phyloP scores from a whole-genome alignment of 2,329 filamentous ascomycete species.

The Rhynchosporium secalis region DNA sequence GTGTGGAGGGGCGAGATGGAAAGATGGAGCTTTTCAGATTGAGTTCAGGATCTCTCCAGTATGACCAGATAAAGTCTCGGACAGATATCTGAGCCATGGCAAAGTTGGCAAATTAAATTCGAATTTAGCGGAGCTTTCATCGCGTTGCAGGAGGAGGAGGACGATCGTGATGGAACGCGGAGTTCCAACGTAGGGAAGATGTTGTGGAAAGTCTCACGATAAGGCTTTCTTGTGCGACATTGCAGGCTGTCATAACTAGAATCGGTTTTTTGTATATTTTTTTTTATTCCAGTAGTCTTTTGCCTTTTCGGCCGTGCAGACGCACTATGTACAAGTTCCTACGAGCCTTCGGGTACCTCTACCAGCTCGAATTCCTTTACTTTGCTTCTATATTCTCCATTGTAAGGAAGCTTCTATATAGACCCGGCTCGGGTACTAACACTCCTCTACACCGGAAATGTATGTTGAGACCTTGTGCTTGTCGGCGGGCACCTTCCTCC shows the following conservation, averaged over 20 bases:
- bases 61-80: neutral
- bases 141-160: neutral
- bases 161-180: neutral
- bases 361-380: too few species aligned
- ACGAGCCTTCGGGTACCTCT: too few species aligned
- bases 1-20: neutral
- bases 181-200: neutral
- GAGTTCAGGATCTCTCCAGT: neutral
- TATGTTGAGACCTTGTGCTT: too few species aligned
- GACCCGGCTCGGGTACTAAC: too few species aligned
- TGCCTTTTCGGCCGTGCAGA: too few species aligned
- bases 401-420: too few species aligned
- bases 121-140: neutral
- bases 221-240: slow-evolving; percentile 1
- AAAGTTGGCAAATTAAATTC: neutral
- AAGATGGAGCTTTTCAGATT: neutral
- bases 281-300: too few species aligned
- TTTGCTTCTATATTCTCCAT: too few species aligned
- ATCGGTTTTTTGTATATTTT: too few species aligned
- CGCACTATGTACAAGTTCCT: too few species aligned
- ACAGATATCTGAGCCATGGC: neutral
- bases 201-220: neutral
- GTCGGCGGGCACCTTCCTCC: too few species aligned
- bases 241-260: neutral
- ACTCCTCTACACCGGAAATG: too few species aligned